Conservation (phyloP, 108 stramenopile genomes). For the Skeletonema potamos region DNA sequence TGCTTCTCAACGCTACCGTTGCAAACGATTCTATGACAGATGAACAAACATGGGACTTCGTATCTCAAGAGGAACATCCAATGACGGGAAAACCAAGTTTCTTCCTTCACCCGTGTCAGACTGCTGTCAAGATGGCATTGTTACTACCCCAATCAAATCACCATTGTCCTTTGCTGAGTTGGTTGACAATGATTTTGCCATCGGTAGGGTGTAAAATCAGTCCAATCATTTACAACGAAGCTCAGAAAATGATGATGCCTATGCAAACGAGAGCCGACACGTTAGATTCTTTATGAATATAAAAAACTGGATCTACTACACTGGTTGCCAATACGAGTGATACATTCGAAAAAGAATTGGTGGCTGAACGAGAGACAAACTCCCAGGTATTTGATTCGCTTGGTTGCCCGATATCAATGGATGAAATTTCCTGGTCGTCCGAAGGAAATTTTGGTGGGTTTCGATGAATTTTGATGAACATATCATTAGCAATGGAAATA, state of each 20-base stretch:
- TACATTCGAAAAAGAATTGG: too few relatives aligned
- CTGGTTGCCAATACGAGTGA: neutral
- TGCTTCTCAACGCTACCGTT: neutral
- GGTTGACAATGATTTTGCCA: constrained; percentile 83
- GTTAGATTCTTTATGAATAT: too few relatives aligned
- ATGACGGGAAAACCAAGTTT: constrained; percentile 58
- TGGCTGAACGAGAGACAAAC: too few relatives aligned
- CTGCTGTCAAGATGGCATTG: constrained; percentile 44
- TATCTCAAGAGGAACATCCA: constrained; percentile 77
- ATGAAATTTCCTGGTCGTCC: too few relatives aligned
- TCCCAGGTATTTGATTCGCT: too few relatives aligned
- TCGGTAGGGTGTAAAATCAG: constrained; percentile 58
- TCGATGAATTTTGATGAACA: too few relatives aligned
- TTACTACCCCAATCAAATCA: constrained; percentile 5
- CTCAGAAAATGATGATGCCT: neutral
- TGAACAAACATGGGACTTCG: constrained; percentile 69
- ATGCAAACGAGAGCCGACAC: too few relatives aligned
- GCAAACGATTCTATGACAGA: constrained; percentile 16
- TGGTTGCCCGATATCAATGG: too few relatives aligned
- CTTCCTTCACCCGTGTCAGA: constrained; percentile 80
- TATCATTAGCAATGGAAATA: too few relatives aligned
- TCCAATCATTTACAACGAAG: constrained; percentile 4
- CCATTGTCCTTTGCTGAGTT: constrained; percentile 44
- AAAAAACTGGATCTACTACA: too few relatives aligned
- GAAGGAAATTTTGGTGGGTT: too few relatives aligned